Base-by-base conservation (phyloP, 495 filamentous ascomycete genomes). In the Penicillium cinerascens region DNA sequence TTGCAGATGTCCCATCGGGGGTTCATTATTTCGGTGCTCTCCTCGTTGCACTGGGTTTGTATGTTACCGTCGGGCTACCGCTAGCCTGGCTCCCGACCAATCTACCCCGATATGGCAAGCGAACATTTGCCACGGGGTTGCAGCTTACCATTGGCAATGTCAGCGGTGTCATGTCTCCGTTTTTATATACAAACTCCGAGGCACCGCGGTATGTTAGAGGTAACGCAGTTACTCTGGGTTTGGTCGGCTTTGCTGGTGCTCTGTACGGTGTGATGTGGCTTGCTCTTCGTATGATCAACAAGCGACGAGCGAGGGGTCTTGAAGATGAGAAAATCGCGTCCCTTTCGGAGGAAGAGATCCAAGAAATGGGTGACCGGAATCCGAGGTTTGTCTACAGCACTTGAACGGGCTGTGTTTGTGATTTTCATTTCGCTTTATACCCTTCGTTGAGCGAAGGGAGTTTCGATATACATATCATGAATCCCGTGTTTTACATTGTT, bases 11-110 rank as follows among this genome's bases (percentile, higher is more conserved):
- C 2, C 70, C 78, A 1, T 70, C 78, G 0, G 82, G 82, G 0
- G 86, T 85, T 9, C 84, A 86, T 57, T 92, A 90, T 53, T 81
- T 86, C 38, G 87, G 84, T 13, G 87, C 85, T 42, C 82, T 88
- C 56, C 67, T 90, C 36, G 78, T 90, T 3, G 87, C 87, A 0
- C 73, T 82, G 56, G 87, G 88, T 0, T 66, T 90, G 2, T 91
- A 89, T 55, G 83, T 89, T 6, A 65, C 77, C 0, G 85, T 88
- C 11, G 87, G 87, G 0, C 54, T 89, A 36, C 86, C 87, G 8
- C 70, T 90, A 23, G 84, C 86, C 23, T 90, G 87, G 87, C 53
- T 81, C 21, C 77, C 78, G 16, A 76, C 68, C 7, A 82, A 72
- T 17, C 58, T 81, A 15, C 87, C 86, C 6, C 70, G 87, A 35